Evolutionary conservation across 1,139 yeast species (phyloP).

Genomic region (Candida sanyaensis): DNA sequence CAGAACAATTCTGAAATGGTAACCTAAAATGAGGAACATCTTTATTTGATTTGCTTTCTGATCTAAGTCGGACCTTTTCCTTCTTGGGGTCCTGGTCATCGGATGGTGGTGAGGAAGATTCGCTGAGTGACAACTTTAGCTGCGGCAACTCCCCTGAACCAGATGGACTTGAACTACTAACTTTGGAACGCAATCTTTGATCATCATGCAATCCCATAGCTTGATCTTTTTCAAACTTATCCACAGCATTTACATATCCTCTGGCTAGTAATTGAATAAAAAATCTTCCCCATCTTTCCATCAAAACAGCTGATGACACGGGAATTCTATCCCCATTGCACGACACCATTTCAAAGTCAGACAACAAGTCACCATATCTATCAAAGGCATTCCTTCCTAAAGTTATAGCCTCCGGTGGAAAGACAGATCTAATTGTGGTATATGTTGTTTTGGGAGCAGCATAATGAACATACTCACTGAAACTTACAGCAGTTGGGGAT

Average conservation of each 20-base stretch:
- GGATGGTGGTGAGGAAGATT: conserved; percentile 16
- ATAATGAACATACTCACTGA: conserved; percentile 74
- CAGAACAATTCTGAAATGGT: conserved; percentile 57
- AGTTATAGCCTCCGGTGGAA: conserved; percentile 76
- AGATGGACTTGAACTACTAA: conserved; percentile 10
- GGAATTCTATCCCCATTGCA: conserved; percentile 67
- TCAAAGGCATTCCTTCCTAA: conserved; percentile 75
- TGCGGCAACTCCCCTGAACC: conserved; percentile 10
- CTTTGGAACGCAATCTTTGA: conserved; percentile 13
- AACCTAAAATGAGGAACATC: conserved; percentile 56
- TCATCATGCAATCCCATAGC: conserved; percentile 11
- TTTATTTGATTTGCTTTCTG: conserved; percentile 21
- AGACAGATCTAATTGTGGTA: conserved; percentile 65
- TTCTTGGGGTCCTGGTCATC: conserved; percentile 11
- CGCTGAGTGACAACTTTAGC: conserved; percentile 15
- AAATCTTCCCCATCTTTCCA: conserved; percentile 75
- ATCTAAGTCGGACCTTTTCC: conserved; percentile 10
- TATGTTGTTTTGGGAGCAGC: conserved; percentile 70
- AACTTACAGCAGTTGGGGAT: conserved; percentile 37
- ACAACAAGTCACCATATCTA: conserved; percentile 59
- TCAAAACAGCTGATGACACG: conserved; percentile 57
- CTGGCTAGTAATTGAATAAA: conserved; percentile 61
- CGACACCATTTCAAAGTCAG: conserved; percentile 72
- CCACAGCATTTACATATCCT: conserved; percentile 63
- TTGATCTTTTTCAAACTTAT: conserved; percentile 44